A percentile compares a stretch with the other conserved stretches of the same genome.
phyloP scores from a whole-genome alignment of 2,329 filamentous ascomycete genomes.

The Graphilbum ipis-grandicollis region DNA sequence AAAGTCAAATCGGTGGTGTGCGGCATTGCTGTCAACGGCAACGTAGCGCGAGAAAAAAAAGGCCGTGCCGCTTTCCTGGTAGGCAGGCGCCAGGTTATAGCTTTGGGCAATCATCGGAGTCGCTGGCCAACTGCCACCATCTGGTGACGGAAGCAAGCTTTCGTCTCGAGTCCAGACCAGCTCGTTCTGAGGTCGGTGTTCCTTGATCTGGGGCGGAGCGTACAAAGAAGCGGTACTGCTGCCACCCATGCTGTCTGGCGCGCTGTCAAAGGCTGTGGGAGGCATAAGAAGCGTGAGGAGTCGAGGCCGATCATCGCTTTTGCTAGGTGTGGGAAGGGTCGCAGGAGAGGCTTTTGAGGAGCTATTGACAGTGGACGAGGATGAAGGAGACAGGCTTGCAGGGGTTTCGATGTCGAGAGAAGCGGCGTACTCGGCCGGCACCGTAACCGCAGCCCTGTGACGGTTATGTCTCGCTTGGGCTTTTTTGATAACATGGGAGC shows the following conservation, averaged over 20 bases:
- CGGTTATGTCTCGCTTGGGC: slow-evolving; percentile 20
- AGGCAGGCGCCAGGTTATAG: slow-evolving; percentile 16
- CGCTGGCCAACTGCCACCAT: slow-evolving; percentile 15
- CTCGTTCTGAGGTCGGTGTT: background rate
- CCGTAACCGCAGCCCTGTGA: slow-evolving; percentile 10
- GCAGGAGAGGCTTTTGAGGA: background rate
- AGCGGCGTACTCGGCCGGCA: slow-evolving; percentile 6
- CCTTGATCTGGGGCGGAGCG: too few relatives aligned
- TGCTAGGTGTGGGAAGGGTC: background rate
- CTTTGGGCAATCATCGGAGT: slow-evolving; percentile 13
- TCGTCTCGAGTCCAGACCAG: slow-evolving; percentile 11
- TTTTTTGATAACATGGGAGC: slow-evolving; percentile 35
- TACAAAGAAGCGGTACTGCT: too few relatives aligned
- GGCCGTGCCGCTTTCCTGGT: slow-evolving; percentile 26
- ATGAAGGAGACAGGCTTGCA: slow-evolving; percentile 1
- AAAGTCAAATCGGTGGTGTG: slow-evolving; percentile 33
- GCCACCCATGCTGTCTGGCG: background rate
- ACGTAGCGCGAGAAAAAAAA: slow-evolving; percentile 36
- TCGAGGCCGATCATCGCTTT: background rate
- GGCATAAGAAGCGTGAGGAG: slow-evolving; percentile 1
- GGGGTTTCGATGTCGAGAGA: slow-evolving; percentile 10
- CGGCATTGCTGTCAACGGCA: slow-evolving; percentile 24
- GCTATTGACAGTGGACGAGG: background rate
- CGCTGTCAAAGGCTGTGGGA: background rate
- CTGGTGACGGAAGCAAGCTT: slow-evolving; percentile 15